Evolutionary conservation across 164 flowering plant genomes (phyloP), one percentile per base, ranked within the genome.

Genomic region (Magnolia officinalis): DNA sequence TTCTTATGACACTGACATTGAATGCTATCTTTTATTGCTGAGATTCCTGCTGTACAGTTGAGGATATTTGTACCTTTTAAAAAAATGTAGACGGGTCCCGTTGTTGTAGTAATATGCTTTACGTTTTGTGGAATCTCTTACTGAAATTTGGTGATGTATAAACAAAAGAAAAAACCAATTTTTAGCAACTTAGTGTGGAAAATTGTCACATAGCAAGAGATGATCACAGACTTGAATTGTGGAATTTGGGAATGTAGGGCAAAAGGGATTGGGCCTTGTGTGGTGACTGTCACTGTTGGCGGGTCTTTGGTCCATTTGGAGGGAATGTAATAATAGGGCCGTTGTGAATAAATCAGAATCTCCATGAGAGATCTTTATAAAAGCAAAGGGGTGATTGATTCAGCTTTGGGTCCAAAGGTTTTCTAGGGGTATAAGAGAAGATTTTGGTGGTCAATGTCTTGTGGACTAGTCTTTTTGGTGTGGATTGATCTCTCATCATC

Each of bases 11-110:
- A 52, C 64, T 20, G n/a, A 63, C 63, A 24, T 71, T 10, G 16
- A 50, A 45, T 70, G 16, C 49, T 26, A 23, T 67, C 26, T 51
- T 68, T 51, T 24, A 7, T 26, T 50, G 65, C 8, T 31, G 50
- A 52, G 49, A 10, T 61, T 58, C 61, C 16, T 77, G 23, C 45
- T 72, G 79, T 77, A 77, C 9, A 77, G 52, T 77, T 26, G 66
- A 26, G 64, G 75, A 51, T 63, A 63, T 74, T 29, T 50, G 21
- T 65, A 2, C 21, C 59, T 24, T 26, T n/a, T 1, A 4, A 4
- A 20, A 24, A 31, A 20, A 67, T 29, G 65, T 75, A 75, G 19
- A 23, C 67, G 50, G 50, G 37, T 51, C 37, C 24, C 0, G 18
- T 74, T 68, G 63, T 50, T 50, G 76, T 66, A 65, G 50, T 51